These are phyloP conservation scores for Metrosideros polymorpha DNA, from an alignment of 441 rosid species.

Conservation along the genomic window DNA sequence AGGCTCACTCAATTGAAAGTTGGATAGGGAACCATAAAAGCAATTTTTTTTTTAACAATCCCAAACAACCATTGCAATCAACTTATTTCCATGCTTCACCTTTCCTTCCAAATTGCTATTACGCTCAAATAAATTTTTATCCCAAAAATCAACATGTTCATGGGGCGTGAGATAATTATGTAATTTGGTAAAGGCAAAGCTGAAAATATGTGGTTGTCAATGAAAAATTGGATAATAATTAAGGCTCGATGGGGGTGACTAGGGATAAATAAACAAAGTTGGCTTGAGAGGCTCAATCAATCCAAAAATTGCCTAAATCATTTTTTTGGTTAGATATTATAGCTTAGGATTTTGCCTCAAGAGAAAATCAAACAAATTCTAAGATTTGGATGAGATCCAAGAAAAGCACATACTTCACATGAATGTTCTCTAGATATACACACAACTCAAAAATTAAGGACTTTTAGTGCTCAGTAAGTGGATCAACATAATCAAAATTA, in stretches of 20 bases:
- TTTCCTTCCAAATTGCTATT: background rate
- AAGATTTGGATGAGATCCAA: background rate
- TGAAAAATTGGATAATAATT: background rate
- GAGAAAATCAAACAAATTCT: background rate
- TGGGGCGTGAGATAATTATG: background rate
- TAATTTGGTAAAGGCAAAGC: background rate
- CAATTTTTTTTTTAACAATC: background rate
- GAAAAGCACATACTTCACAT: background rate
- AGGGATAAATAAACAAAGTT: background rate
- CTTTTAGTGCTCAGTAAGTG: background rate
- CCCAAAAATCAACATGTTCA: background rate
- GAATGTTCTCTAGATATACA: background rate
- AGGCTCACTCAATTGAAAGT: background rate
- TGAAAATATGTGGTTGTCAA: background rate
- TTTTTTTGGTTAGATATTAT: accelerated
- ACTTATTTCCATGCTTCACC: background rate
- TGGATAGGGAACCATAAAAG: background rate
- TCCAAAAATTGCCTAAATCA: background rate
- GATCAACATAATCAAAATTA: background rate
- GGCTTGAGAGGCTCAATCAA: background rate
- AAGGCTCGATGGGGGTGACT: background rate
- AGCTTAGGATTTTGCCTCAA: background rate
- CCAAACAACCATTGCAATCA: background rate
- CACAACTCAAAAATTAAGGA: background rate
- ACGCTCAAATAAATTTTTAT: background rate